Percentiles rank a stretch among this genome's conserved stretches.
Conservation (phyloP, 2,329 filamentous ascomycete genomes). For the Nigrospora oryzae region DNA sequence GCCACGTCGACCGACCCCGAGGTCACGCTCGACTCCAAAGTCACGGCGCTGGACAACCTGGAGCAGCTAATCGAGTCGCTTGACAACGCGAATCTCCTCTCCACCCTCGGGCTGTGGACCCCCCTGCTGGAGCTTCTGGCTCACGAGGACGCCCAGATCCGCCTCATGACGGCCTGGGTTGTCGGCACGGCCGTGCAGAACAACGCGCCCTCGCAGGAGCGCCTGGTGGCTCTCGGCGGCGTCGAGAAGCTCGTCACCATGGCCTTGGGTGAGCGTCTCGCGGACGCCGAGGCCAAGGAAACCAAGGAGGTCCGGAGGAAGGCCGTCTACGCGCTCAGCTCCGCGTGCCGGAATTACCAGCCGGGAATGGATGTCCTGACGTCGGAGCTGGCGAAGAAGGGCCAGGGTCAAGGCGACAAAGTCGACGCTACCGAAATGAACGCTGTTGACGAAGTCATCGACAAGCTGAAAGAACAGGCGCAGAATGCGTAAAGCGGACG, state of each 20-base stretch:
- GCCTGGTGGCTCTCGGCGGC: conserved; percentile 52
- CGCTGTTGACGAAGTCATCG: conserved; percentile 67
- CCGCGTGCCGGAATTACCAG: conserved; percentile 81
- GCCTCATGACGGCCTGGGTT: conserved; percentile 89
- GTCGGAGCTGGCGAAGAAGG: conserved; percentile 48
- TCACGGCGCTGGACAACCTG: conserved; percentile 88
- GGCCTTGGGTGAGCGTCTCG: conserved; percentile 25
- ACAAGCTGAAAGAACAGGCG: conserved; percentile 50
- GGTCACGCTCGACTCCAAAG: conserved; percentile 63
- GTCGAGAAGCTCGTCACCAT: conserved; percentile 63
- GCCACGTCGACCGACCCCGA: conserved; percentile 56
- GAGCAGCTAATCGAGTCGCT: conserved; percentile 87
- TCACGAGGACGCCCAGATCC: conserved; percentile 61
- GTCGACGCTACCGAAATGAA: conserved; percentile 87
- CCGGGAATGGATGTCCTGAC: conserved; percentile 65
- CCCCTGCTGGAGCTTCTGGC: conserved; percentile 66
- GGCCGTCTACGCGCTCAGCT: conserved; percentile 83
- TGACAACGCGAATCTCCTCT: conserved; percentile 95
- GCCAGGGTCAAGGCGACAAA: conserved; percentile 44
- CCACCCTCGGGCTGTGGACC: conserved; percentile 69
- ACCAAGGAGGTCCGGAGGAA: conserved; percentile 66
- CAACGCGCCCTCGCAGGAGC: conserved; percentile 78
- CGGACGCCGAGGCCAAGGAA: conserved; percentile 35
- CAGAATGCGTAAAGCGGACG: conserved; percentile 17
- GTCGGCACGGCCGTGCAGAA: conserved; percentile 94